These are phyloP conservation scores for Edaphochlamys debaryana DNA, from an alignment of 139 green algal genomes.

Conservation along the genomic window DNA sequence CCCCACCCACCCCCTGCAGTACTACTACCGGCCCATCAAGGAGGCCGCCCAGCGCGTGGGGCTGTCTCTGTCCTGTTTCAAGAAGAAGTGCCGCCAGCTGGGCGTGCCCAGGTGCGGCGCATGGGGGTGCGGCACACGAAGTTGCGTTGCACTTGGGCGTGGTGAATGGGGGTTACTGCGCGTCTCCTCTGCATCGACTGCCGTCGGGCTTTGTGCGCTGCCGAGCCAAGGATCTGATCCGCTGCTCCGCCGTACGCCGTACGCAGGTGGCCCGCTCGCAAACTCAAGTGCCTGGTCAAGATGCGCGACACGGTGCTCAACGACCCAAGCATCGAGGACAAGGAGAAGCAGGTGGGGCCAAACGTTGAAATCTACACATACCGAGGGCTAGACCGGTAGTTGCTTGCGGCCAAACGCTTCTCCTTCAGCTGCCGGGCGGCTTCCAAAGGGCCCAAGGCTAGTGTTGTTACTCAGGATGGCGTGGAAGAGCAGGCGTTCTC, in stretches of 20 bases:
- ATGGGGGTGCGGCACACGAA: too few relatives aligned
- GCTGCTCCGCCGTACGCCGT: too few relatives aligned
- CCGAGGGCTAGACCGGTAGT: not conserved
- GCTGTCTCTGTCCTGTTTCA: constrained; percentile 16
- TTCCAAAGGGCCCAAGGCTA: too few relatives aligned
- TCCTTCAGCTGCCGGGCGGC: too few relatives aligned
- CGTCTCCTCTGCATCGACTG: too few relatives aligned
- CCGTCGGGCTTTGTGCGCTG: too few relatives aligned
- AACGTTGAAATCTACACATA: not conserved
- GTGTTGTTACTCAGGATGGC: too few relatives aligned
- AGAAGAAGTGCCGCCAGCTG: constrained; percentile 14
- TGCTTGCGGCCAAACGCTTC: too few relatives aligned
- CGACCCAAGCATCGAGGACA: not conserved
- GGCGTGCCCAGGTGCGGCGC: constrained; percentile 19
- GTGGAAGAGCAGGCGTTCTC: too few relatives aligned
- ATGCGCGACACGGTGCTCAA: not conserved
- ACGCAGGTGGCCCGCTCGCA: constrained; percentile 11
- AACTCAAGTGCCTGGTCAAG: not conserved
- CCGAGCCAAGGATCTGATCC: too few relatives aligned
- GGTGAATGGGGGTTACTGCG: too few relatives aligned
- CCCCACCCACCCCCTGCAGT: not conserved
- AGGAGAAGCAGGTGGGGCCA: not conserved
- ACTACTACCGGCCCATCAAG: constrained; percentile 24
- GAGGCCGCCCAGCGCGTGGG: not conserved
- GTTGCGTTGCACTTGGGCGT: too few relatives aligned